A percentile compares a stretch with the other conserved stretches of the same genome.
Evolutionary conservation across 768 basidiomycete species (phyloP).

Genomic region (Sporobolomyces roseus): DNA sequence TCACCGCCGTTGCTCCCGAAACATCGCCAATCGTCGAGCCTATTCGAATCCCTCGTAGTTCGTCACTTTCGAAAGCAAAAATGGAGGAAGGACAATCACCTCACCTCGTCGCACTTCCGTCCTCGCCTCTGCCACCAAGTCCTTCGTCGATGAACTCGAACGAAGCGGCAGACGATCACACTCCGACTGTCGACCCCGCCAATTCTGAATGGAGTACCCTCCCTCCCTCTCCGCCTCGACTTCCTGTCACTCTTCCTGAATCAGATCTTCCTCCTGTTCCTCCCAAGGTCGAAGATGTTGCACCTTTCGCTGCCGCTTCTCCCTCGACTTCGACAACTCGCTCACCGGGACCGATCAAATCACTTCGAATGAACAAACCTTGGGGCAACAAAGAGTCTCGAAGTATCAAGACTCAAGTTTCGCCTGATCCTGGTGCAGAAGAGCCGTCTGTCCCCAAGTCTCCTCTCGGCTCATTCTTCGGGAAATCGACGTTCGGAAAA

Average conservation of each 20-base stretch:
- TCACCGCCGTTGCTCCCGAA: conserved; percentile 7
- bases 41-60: conserved; percentile 13
- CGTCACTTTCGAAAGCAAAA: conserved; percentile 15
- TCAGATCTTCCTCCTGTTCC: conserved; percentile 12
- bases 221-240: conserved; percentile 10
- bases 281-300: not conserved
- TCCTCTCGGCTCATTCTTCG: conserved; percentile 29
- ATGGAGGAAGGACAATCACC: not conserved
- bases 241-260: not conserved
- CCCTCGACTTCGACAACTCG: conserved; percentile 5
- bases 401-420: not conserved
- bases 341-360: conserved; percentile 11
- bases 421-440: conserved; percentile 4
- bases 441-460: conserved; percentile 7
- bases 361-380: conserved; percentile 14
- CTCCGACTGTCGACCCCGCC: not conserved
- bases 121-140: conserved; percentile 19
- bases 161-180: conserved; percentile 7
- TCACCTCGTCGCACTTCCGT: conserved; percentile 23
- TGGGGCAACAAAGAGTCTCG: conserved; percentile 12
- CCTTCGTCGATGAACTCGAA: conserved; percentile 3
- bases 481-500: conserved; percentile 21
- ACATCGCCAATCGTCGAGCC: conserved; percentile 9
- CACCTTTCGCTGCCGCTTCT: not conserved
- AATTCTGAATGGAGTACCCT: conserved; percentile 14